Conservation (phyloP, 208 protist genomes). For the Wallacemonas sp. region DNA sequence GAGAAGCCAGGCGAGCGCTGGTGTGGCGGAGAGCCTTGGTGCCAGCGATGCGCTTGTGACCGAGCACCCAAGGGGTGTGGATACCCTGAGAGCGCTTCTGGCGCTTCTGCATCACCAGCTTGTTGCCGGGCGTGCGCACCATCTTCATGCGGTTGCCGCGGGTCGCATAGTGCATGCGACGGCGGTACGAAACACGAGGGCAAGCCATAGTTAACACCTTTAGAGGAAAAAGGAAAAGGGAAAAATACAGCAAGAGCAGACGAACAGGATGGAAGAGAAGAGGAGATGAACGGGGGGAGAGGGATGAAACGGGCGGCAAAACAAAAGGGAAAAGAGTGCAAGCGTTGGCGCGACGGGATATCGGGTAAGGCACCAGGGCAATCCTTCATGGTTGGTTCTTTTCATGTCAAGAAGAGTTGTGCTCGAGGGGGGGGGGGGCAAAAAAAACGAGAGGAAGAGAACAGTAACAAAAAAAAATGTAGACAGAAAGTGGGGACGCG, state of each 20-base stretch:
- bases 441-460: too few species aligned
- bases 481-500: conserved; percentile 1
- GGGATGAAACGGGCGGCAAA: not conserved
- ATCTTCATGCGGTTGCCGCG: conserved; percentile 82
- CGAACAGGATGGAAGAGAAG: not conserved
- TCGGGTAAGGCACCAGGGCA: too few species aligned
- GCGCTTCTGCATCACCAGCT: conserved; percentile 94
- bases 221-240: conserved; percentile 23
- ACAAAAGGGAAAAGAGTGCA: not conserved
- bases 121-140: conserved; percentile 91
- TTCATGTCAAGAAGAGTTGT: too few species aligned
- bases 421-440: too few species aligned
- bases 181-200: conserved; percentile 76
- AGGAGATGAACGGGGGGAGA: conserved; percentile 7
- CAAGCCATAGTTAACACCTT: conserved; percentile 58
- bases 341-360: too few species aligned
- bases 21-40: conserved; percentile 92
- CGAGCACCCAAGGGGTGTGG: conserved; percentile 93
- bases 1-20: conserved; percentile 78
- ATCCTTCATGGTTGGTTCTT: too few species aligned
- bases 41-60: conserved; percentile 90
- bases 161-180: conserved; percentile 80
- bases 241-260: too few species aligned
- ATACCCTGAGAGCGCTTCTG: conserved; percentile 93
- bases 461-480: not conserved